These are phyloP conservation scores for Populus davidiana DNA, from an alignment of 345 rosid genomes.

Conservation along the genomic window DNA sequence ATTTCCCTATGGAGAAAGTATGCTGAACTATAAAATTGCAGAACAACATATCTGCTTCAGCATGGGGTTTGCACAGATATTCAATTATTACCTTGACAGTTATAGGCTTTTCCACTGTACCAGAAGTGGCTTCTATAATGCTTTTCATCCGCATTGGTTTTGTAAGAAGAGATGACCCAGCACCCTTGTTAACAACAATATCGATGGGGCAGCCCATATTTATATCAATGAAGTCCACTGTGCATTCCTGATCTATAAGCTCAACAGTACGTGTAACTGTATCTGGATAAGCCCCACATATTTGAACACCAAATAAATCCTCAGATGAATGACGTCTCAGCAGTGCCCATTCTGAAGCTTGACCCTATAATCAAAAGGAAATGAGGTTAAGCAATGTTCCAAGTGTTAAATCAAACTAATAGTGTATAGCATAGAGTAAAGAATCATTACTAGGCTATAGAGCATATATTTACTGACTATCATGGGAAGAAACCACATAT, in stretches of 20 bases:
- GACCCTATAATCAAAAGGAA: conserved; percentile 50
- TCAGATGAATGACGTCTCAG: conserved; percentile 84
- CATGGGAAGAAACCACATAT: neutral
- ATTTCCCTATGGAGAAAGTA: neutral
- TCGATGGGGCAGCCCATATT: conserved; percentile 99
- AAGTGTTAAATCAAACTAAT: neutral
- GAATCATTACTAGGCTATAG: neutral
- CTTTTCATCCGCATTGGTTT: conserved; percentile 80
- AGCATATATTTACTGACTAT: neutral
- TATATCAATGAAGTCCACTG: conserved; percentile 83
- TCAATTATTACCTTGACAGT: conserved; percentile 67
- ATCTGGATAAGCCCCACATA: conserved; percentile 81
- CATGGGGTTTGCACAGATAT: neutral
- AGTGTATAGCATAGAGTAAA: too few relatives aligned
- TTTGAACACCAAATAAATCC: conserved; percentile 94
- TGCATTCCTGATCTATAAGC: conserved; percentile 77
- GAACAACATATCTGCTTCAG: neutral
- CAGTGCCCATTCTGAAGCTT: conserved; percentile 99
- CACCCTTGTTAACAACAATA: conserved; percentile 83
- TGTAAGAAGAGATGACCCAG: conserved; percentile 87
- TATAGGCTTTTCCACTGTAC: conserved; percentile 72
- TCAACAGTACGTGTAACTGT: conserved; percentile 63
- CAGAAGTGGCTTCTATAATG: conserved; percentile 62
- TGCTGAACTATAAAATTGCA: neutral
- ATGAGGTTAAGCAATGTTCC: neutral